Evolutionary conservation across 1,284 basidiomycete genomes (phyloP).

Genomic region (Ceratobasidium sp.): DNA sequence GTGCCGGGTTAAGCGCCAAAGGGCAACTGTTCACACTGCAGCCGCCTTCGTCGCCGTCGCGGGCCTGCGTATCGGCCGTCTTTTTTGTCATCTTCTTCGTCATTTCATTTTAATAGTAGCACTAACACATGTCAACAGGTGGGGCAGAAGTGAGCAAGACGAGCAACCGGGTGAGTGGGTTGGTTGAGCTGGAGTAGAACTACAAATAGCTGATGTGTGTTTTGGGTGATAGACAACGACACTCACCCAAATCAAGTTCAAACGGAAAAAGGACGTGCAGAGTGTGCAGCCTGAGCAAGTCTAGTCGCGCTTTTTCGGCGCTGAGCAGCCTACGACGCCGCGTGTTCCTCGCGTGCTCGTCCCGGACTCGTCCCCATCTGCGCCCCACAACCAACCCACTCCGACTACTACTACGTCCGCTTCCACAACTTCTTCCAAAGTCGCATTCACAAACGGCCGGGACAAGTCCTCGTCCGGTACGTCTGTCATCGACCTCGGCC

Average conservation of each 20-base stretch:
- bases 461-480: slow-evolving; percentile 62
- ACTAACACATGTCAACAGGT: slow-evolving; percentile 25
- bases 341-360: slow-evolving; percentile 66
- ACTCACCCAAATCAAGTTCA: slow-evolving; percentile 42
- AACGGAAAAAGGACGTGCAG: slow-evolving; percentile 39
- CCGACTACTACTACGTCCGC: slow-evolving; percentile 45
- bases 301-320: slow-evolving; percentile 18
- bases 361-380: slow-evolving; percentile 77
- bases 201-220: neutral
- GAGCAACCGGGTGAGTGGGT: slow-evolving; percentile 26
- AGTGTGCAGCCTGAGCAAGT: neutral
- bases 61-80: neutral
- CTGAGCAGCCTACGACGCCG: slow-evolving; percentile 40
- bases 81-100: neutral
- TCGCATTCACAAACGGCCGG: too few relatives aligned
- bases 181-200: too few relatives aligned
- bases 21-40: slow-evolving; percentile 23
- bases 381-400: slow-evolving; percentile 57
- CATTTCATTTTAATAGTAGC: too few relatives aligned
- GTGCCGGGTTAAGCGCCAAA: slow-evolving; percentile 10
- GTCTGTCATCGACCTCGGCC: slow-evolving; percentile 54
- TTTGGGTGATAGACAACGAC: slow-evolving; percentile 10
- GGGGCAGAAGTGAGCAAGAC: slow-evolving; percentile 23
- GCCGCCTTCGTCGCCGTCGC: slow-evolving; percentile 3
- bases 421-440: slow-evolving; percentile 47